Percentiles rank a stretch among this genome's conserved stretches.
These are phyloP conservation scores for Aureobasidium vineae DNA, from an alignment of 2,329 filamentous ascomycete genomes.

Conservation along the genomic window DNA sequence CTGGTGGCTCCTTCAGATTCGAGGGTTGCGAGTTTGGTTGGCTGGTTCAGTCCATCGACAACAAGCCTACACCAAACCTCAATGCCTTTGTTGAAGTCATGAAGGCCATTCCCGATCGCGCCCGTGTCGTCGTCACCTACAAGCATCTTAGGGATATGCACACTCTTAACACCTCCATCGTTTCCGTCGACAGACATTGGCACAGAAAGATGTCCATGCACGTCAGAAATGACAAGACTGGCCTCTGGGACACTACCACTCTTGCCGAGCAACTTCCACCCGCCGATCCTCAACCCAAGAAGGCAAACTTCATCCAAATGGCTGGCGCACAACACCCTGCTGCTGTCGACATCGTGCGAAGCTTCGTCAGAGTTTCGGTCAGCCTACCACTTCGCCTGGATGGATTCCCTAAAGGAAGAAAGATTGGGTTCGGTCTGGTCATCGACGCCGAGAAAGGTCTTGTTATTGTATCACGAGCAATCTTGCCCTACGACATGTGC, in stretches of 20 bases:
- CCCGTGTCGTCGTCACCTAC: slow-evolving; percentile 90
- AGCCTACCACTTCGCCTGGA: slow-evolving; percentile 95
- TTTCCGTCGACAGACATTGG: slow-evolving; percentile 95
- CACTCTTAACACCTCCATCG: slow-evolving; percentile 87
- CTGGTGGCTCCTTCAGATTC: slow-evolving; percentile 90
- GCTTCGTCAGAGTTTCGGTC: slow-evolving; percentile 90
- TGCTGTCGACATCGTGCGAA: slow-evolving; percentile 89
- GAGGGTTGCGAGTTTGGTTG: slow-evolving; percentile 89
- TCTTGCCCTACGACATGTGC: slow-evolving; percentile 94
- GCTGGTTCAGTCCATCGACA: slow-evolving; percentile 89
- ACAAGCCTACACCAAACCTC: slow-evolving; percentile 84
- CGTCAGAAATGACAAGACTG: slow-evolving; percentile 82
- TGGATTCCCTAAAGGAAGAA: slow-evolving; percentile 92
- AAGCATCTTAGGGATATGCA: slow-evolving; percentile 94
- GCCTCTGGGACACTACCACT: slow-evolving; percentile 92
- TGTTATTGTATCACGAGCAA: slow-evolving; percentile 88
- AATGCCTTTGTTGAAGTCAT: slow-evolving; percentile 88
- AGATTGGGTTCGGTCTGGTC: slow-evolving; percentile 95
- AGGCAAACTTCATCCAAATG: slow-evolving; percentile 88
- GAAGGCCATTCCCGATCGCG: slow-evolving; percentile 74
- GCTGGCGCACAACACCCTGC: slow-evolving; percentile 84
- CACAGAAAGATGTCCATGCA: slow-evolving; percentile 91
- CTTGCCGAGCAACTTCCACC: slow-evolving; percentile 78
- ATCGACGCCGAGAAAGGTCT: slow-evolving; percentile 95
- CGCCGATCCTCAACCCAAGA: slow-evolving; percentile 66